Evolutionary conservation across 768 basidiomycete genomes (phyloP).

Genomic region (Tricholoma hemisulphureum): DNA sequence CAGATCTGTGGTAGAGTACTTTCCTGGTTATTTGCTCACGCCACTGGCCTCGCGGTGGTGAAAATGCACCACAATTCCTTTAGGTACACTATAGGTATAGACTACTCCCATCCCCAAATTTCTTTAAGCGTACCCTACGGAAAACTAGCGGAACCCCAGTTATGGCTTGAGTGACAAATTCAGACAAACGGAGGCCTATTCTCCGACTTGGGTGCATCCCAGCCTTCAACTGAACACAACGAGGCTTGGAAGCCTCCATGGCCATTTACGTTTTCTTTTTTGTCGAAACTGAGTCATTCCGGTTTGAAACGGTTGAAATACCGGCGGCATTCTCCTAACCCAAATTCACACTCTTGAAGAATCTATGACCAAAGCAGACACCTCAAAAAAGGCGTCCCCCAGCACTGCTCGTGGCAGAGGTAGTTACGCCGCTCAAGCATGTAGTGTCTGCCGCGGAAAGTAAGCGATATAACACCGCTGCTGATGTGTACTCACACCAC

Average conservation of each 20-base stretch:
- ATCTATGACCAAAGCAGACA: constrained; percentile 19
- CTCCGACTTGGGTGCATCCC: no score
- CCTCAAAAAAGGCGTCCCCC: constrained; percentile 18
- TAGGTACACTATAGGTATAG: not conserved
- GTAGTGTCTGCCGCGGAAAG: constrained; percentile 42
- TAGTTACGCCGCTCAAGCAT: constrained; percentile 37
- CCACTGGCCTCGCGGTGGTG: not conserved
- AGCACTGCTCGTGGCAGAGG: constrained; percentile 33
- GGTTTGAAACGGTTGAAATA: not conserved
- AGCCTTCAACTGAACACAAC: not conserved
- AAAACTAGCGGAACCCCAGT: not conserved
- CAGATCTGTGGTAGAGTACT: not conserved
- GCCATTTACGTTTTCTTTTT: not conserved
- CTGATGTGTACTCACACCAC: not conserved
- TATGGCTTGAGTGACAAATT: not conserved
- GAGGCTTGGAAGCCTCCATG: not conserved
- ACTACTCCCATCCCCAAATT: not conserved
- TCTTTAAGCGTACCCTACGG: not conserved
- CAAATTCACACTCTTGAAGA: not conserved
- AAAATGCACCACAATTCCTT: not conserved
- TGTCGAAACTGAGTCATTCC: not conserved
- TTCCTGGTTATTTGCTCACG: not conserved
- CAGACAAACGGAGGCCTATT: not conserved
- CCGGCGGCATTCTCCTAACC: not conserved
- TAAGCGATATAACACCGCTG: constrained; percentile 18